Conservation (phyloP, 2,329 filamentous ascomycete species). For the Leptographium radiaticola region DNA sequence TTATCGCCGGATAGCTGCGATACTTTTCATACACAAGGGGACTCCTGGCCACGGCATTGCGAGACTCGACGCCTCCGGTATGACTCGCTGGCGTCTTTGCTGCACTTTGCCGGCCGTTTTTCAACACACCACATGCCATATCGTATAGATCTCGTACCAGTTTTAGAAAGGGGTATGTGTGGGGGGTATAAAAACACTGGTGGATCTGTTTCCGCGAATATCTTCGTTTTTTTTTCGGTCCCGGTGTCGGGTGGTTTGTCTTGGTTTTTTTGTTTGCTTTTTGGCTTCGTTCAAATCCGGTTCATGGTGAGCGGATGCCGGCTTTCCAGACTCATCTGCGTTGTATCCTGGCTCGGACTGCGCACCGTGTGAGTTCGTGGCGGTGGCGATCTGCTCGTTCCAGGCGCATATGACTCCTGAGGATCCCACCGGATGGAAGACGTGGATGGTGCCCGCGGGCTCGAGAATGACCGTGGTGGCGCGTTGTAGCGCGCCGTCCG, state of each 20-base stretch:
- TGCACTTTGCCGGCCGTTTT: too few species aligned
- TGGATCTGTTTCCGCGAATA: too few species aligned
- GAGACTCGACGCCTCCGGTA: too few species aligned
- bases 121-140: too few species aligned
- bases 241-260: background rate
- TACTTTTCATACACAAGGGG: too few species aligned
- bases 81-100: too few species aligned
- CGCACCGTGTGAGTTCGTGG: slow-evolving; percentile 1
- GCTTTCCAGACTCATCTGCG: slow-evolving; percentile 18
- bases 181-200: too few species aligned
- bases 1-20: too few species aligned
- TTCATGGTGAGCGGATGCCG: slow-evolving; percentile 46
- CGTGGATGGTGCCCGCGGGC: slow-evolving; percentile 31
- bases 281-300: slow-evolving; percentile 26
- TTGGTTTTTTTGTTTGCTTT: background rate
- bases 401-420: slow-evolving; percentile 19
- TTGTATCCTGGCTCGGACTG: slow-evolving; percentile 2
- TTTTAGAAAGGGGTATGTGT: too few species aligned
- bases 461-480: slow-evolving; percentile 42
- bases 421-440: slow-evolving; percentile 26
- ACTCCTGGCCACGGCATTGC: too few species aligned
- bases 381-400: slow-evolving; percentile 1
- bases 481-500: slow-evolving; percentile 40
- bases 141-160: too few species aligned
- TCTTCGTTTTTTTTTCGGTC: too few species aligned